A percentile compares a stretch with the other conserved stretches of the same genome.
Conservation (phyloP, 176 grass and related monocot genomes). For the Secale cereale region DNA sequence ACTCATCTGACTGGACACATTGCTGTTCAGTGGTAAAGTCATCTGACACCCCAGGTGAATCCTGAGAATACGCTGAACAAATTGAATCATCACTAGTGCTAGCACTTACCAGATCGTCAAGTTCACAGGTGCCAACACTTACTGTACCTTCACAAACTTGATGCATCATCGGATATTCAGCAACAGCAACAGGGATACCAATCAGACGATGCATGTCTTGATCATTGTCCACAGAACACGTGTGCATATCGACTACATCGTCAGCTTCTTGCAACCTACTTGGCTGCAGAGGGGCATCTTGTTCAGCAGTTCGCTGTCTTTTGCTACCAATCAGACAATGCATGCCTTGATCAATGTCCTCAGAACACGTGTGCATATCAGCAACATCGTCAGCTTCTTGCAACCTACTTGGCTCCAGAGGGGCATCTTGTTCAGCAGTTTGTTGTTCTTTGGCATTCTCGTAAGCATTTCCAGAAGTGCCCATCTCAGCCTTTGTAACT, state of each 20-base stretch:
- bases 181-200: slow-evolving; percentile 48
- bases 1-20: slow-evolving; percentile 19
- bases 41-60: slow-evolving; percentile 25
- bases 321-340: slow-evolving; percentile 26
- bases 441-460: not conserved
- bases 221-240: slow-evolving; percentile 13
- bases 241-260: not conserved
- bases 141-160: slow-evolving; percentile 39
- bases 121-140: slow-evolving; percentile 26
- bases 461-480: slow-evolving; percentile 30
- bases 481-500: slow-evolving; percentile 23
- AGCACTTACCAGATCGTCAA: slow-evolving; percentile 31
- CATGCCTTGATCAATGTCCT: slow-evolving; percentile 14
- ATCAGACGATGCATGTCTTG: slow-evolving; percentile 16
- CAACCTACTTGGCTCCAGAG: slow-evolving; percentile 3
- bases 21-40: slow-evolving; percentile 5
- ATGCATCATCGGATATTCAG: slow-evolving; percentile 63
- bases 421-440: not conserved
- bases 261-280: slow-evolving; percentile 22
- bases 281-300: slow-evolving; percentile 2
- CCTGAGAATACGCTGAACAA: slow-evolving; percentile 33
- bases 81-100: slow-evolving; percentile 16
- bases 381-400: slow-evolving; percentile 10
- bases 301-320: not conserved
- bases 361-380: not conserved